phyloP scores from a whole-genome alignment of 352 stramenopile genomes.

The Phytopythium vexans region DNA sequence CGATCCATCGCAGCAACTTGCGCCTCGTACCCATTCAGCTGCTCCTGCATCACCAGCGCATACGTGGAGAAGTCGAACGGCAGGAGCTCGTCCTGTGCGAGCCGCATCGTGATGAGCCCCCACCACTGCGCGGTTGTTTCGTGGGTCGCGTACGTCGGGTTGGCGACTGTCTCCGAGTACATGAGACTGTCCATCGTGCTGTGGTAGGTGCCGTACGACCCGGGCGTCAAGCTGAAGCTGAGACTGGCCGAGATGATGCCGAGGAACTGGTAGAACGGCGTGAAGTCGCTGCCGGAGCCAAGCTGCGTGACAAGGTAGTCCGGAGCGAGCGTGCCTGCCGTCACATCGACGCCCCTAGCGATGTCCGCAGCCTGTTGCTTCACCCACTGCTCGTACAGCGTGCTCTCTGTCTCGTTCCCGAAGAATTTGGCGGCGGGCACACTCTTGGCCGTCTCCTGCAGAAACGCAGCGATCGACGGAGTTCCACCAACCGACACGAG shows the following conservation, averaged over 20 bases:
- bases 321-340: constrained; percentile 26
- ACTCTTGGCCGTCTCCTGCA: constrained; percentile 37
- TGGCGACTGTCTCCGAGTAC: constrained; percentile 54
- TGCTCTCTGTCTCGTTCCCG: constrained; percentile 12
- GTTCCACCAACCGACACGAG: constrained; percentile 40
- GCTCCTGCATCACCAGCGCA: constrained; percentile 32
- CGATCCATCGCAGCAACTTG: constrained; percentile 18
- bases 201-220: constrained; percentile 72
- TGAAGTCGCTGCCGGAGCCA: constrained; percentile 61
- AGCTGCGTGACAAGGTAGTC: constrained; percentile 46
- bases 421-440: constrained; percentile 29
- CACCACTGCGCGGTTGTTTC: constrained; percentile 40
- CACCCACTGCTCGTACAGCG: constrained; percentile 34
- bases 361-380: constrained; percentile 20
- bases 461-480: constrained; percentile 46
- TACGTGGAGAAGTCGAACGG: constrained; percentile 45
- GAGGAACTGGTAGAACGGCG: constrained; percentile 76
- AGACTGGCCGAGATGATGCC: constrained; percentile 77
- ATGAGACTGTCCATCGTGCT: constrained; percentile 78
- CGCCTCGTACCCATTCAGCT: constrained; percentile 22
- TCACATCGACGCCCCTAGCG: constrained; percentile 2
- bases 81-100: constrained; percentile 36
- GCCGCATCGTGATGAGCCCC: constrained; percentile 43
- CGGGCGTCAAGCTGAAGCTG: constrained; percentile 27
- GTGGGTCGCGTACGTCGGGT: constrained; percentile 50